A percentile compares a stretch with the other conserved stretches of the same genome.
Conservation (phyloP, 2,329 filamentous ascomycete species). For the Pochonia chlamydosporia region DNA sequence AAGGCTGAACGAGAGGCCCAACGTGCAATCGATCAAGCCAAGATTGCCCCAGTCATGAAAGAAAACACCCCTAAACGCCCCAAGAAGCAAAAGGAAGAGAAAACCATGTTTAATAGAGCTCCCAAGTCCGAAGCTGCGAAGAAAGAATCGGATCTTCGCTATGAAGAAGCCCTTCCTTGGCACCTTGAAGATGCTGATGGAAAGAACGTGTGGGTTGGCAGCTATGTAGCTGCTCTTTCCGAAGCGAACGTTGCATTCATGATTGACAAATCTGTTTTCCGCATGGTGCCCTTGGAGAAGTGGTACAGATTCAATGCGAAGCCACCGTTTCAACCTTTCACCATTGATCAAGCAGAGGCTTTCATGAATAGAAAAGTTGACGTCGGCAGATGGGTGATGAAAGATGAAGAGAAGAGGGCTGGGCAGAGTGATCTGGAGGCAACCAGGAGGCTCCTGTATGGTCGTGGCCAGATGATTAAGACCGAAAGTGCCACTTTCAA, state of each 20-base stretch:
- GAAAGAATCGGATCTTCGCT: constrained; percentile 68
- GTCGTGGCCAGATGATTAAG: constrained; percentile 54
- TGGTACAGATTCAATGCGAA: constrained; percentile 87
- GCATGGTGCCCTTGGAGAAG: constrained; percentile 88
- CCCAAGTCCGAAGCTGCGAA: constrained; percentile 74
- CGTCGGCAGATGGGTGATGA: constrained; percentile 75
- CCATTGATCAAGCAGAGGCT: constrained; percentile 79
- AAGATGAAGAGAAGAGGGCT: constrained; percentile 54
- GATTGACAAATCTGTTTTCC: constrained; percentile 64
- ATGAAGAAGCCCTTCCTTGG: constrained; percentile 95
- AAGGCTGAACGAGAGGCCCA: constrained; percentile 80
- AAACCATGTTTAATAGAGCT: constrained; percentile 79
- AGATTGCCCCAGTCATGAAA: constrained; percentile 80
- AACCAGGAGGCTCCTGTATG: constrained; percentile 45
- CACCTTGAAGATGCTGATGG: constrained; percentile 94
- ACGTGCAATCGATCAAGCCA: constrained; percentile 79
- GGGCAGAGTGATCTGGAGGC: constrained; percentile 56
- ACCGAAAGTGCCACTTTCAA: constrained; percentile 61
- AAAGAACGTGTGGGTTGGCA: constrained; percentile 89
- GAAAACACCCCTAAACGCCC: constrained; percentile 43
- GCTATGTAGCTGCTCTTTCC: constrained; percentile 83
- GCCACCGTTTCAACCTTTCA: constrained; percentile 70
- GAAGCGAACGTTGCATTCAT: constrained; percentile 77
- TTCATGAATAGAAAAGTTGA: constrained; percentile 74
- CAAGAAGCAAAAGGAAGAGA: constrained; percentile 72